Conservation (phyloP, 176 grass and related monocot genomes). For the Themeda triandra region DNA sequence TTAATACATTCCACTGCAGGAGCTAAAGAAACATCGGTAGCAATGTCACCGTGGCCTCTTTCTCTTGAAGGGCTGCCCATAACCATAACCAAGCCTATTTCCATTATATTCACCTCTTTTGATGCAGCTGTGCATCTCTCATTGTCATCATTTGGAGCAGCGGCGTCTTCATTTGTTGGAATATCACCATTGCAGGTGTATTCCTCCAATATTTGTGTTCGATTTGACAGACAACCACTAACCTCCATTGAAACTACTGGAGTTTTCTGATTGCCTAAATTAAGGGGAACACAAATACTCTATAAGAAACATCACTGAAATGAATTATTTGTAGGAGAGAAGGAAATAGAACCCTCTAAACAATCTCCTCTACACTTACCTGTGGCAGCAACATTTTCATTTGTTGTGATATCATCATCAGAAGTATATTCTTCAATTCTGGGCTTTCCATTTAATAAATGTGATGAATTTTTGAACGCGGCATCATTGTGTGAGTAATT, state of each 20-base stretch:
- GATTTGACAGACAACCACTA: neutral
- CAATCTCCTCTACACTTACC: neutral
- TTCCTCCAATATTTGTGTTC: conserved; percentile 19
- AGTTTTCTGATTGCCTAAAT: conserved; percentile 16
- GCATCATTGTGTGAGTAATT: neutral
- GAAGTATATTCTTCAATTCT: conserved; percentile 20
- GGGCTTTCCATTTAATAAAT: neutral
- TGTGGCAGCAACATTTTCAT: neutral
- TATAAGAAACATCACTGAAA: conserved; percentile 21
- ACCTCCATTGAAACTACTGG: neutral
- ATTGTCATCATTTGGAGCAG: neutral
- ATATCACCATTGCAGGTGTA: neutral
- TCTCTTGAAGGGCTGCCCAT: neutral
- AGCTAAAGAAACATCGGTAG: neutral
- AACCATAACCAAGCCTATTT: neutral
- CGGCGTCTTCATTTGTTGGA: neutral
- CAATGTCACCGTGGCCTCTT: neutral
- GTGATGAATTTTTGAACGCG: neutral
- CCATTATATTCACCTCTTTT: neutral
- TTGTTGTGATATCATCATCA: neutral
- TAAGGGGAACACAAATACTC: neutral
- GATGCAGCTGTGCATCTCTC: neutral
- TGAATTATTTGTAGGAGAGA: conserved; percentile 5
- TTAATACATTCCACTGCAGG: neutral
- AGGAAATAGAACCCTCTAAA: neutral